These are phyloP conservation scores for Pleurozium schreberi DNA, from an alignment of 225 moss, liverwort and hornwort species.

Conservation along the genomic window DNA sequence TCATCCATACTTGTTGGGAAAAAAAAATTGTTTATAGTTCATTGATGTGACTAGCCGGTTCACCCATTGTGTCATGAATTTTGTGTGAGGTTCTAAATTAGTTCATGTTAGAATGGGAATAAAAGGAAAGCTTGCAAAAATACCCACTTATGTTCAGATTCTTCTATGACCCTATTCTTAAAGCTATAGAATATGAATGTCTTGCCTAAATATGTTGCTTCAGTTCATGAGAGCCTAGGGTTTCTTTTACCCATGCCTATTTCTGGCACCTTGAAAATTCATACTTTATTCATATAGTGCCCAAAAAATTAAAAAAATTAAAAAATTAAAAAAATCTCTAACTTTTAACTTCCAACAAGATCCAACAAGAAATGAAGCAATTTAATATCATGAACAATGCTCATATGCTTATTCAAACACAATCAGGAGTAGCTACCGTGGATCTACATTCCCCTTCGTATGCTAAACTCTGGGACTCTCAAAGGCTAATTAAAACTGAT, in stretches of 20 bases:
- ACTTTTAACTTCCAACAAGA: background rate
- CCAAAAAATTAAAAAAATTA: background rate
- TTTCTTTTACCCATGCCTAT: background rate
- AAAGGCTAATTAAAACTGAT: too few relatives aligned
- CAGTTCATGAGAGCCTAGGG: background rate
- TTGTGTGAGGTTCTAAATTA: background rate
- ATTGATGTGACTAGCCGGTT: rapidly evolving
- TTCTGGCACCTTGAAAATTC: background rate
- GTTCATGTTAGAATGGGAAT: rapidly evolving
- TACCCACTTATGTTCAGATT: background rate
- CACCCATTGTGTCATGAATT: background rate
- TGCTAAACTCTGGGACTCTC: background rate
- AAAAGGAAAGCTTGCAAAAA: too few relatives aligned
- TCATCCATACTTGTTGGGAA: background rate
- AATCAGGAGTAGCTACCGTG: too few relatives aligned
- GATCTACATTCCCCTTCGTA: background rate
- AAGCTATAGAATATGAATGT: too few relatives aligned
- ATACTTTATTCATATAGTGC: too few relatives aligned
- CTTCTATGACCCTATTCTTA: rapidly evolving
- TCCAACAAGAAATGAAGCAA: background rate
- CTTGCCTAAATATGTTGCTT: background rate
- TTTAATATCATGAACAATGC: background rate
- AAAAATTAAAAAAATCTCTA: background rate
- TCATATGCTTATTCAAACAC: too few relatives aligned
- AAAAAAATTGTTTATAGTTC: too few relatives aligned